These are phyloP conservation scores for Penicillium sp. DNA, from an alignment of 2,329 filamentous ascomycete genomes.

Conservation along the genomic window DNA sequence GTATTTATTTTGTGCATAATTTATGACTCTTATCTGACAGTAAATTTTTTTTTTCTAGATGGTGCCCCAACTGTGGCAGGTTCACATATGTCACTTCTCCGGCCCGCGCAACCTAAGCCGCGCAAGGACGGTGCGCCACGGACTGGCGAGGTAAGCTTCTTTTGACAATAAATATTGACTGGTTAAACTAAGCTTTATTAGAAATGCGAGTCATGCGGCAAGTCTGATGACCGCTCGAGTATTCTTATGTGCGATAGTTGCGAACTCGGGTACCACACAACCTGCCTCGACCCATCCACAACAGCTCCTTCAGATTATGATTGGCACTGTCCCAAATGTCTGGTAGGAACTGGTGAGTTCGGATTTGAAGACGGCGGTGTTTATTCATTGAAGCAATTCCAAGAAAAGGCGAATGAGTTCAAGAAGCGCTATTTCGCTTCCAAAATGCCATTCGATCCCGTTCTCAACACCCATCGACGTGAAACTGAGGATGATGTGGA, in stretches of 20 bases:
- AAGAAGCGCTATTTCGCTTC: conserved; percentile 91
- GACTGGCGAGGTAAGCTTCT: conserved; percentile 55
- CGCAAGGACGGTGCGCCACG: conserved; percentile 57
- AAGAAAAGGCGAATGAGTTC: conserved; percentile 93
- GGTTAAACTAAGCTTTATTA: conserved; percentile 40
- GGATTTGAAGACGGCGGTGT: conserved; percentile 96
- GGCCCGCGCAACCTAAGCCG: conserved; percentile 67
- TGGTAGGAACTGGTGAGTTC: conserved; percentile 95
- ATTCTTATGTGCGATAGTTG: conserved; percentile 88
- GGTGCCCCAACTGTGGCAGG: conserved; percentile 77
- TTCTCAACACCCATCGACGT: conserved; percentile 74
- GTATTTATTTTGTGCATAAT: conserved; percentile 15
- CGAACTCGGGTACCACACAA: conserved; percentile 82
- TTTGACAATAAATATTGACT: conserved; percentile 7
- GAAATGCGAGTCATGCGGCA: conserved; percentile 86
- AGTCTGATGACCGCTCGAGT: conserved; percentile 68
- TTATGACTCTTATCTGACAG: not conserved
- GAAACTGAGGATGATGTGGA: conserved; percentile 96
- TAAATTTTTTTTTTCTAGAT: conserved; percentile 35
- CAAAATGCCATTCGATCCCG: conserved; percentile 83
- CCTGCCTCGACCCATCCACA: conserved; percentile 84
- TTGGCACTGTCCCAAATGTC: conserved; percentile 93
- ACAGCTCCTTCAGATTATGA: conserved; percentile 76
- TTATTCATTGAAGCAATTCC: conserved; percentile 93
- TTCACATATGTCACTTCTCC: conserved; percentile 93